Evolutionary conservation across 2,329 filamentous ascomycete species (phyloP).

Genomic region (Orbilia brochopaga): DNA sequence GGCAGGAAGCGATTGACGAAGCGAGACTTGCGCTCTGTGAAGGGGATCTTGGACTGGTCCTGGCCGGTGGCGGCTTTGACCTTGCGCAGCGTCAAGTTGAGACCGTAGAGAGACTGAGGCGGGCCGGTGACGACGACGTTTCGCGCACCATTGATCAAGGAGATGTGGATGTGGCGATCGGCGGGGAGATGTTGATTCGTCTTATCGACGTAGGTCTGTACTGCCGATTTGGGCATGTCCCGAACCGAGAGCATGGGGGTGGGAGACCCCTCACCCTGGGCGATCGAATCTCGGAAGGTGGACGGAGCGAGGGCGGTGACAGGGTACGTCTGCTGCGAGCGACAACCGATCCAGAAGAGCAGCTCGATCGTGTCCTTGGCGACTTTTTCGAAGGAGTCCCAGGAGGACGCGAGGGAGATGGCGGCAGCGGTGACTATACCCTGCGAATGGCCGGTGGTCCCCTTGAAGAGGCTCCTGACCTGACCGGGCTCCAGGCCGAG

Average conservation of each 20-base stretch:
- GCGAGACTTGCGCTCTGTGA: conserved; percentile 92
- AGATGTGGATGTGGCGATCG: conserved; percentile 92
- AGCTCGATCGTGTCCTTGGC: conserved; percentile 83
- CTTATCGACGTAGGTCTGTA: conserved; percentile 94
- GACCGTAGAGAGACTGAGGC: conserved; percentile 91
- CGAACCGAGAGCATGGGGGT: conserved; percentile 98
- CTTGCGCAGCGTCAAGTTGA: conserved; percentile 93
- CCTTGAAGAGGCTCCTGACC: conserved; percentile 80
- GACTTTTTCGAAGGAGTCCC: conserved; percentile 87
- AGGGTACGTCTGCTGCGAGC: conserved; percentile 96
- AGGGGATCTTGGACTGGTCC: conserved; percentile 91
- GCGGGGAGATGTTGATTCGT: conserved; percentile 95
- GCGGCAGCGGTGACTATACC: conserved; percentile 92
- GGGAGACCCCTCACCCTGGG: conserved; percentile 91
- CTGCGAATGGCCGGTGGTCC: conserved; percentile 94
- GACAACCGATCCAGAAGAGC: conserved; percentile 97
- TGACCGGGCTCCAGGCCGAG: conserved; percentile 88
- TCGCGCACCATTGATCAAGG: conserved; percentile 92
- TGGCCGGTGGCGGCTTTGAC: conserved; percentile 97
- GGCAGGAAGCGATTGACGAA: conserved; percentile 97
- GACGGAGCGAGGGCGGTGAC: conserved; percentile 89
- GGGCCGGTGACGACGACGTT: conserved; percentile 97
- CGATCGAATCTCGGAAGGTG: conserved; percentile 88
- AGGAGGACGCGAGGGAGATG: conserved; percentile 86
- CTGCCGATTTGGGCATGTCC: conserved; percentile 82